Conservation (phyloP, 768 basidiomycete genomes). For the Podaxis sp. region DNA sequence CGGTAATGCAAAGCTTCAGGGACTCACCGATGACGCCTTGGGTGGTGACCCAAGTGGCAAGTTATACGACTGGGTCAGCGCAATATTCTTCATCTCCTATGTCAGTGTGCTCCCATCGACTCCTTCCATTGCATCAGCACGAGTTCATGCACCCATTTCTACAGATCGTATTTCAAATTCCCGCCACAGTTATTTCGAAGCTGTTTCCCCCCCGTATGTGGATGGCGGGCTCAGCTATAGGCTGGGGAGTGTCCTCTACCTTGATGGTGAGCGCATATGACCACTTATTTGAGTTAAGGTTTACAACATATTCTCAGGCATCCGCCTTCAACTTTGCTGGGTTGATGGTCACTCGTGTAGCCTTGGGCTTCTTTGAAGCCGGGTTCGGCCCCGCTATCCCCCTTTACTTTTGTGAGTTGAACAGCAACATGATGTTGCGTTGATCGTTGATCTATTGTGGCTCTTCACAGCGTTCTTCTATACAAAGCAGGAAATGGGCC, state of each 20-base stretch:
- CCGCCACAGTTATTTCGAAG: conserved; percentile 62
- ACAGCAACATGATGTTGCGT: neutral
- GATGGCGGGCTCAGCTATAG: conserved; percentile 60
- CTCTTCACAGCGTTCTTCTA: conserved; percentile 62
- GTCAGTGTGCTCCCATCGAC: conserved; percentile 30
- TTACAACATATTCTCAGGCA: conserved; percentile 33
- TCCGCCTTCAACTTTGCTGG: conserved; percentile 57
- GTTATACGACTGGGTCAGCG: conserved; percentile 76
- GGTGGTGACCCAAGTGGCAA: conserved; percentile 64
- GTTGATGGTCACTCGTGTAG: conserved; percentile 52
- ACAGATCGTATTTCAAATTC: conserved; percentile 68
- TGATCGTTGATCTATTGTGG: neutral
- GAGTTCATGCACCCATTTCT: neutral
- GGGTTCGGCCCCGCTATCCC: conserved; percentile 76
- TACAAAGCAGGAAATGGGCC: conserved; percentile 68
- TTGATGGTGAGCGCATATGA: conserved; percentile 46
- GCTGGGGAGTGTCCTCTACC: conserved; percentile 76
- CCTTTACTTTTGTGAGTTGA: conserved; percentile 65
- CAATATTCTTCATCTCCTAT: conserved; percentile 77
- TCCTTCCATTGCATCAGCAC: neutral
- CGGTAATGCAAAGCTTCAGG: conserved; percentile 76
- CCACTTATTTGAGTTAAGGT: neutral
- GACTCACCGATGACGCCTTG: conserved; percentile 59
- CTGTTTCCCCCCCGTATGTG: conserved; percentile 64
- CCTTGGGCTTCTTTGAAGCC: conserved; percentile 74